Percentiles rank a stretch among this genome's conserved stretches.
These are phyloP conservation scores for Wickerhamomyces sydowiorum DNA, from an alignment of 805 yeast species.

Conservation along the genomic window DNA sequence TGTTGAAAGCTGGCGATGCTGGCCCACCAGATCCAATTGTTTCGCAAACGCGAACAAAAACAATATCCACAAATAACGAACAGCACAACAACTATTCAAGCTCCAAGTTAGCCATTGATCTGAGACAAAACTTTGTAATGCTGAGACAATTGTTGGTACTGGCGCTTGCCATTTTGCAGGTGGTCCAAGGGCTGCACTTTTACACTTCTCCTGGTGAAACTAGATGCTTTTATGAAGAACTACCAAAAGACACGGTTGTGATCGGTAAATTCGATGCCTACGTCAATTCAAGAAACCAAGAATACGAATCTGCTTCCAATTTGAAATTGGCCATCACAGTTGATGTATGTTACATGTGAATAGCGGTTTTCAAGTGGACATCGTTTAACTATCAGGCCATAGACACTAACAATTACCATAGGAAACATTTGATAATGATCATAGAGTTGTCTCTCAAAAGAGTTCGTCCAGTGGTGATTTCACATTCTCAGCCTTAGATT, in stretches of 20 bases:
- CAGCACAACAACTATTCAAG: not conserved
- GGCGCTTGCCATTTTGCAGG: constrained; percentile 1
- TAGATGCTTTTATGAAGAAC: constrained; percentile 79
- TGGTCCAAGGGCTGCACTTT: constrained; percentile 47
- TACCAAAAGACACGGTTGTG: constrained; percentile 72
- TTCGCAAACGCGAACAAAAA: too few species aligned
- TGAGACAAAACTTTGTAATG: not conserved
- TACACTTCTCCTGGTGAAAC: constrained; percentile 72
- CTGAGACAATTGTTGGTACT: not conserved
- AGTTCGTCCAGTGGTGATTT: constrained; percentile 59
- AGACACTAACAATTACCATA: constrained; percentile 24
- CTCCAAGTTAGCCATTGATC: too few species aligned
- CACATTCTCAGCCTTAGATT: constrained; percentile 74
- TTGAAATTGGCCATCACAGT: constrained; percentile 64
- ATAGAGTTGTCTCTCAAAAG: constrained; percentile 67
- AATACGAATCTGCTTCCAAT: constrained; percentile 47
- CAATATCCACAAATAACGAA: too few species aligned
- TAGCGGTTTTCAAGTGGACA: constrained; percentile 1
- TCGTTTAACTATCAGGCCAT: too few species aligned
- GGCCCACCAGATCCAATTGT: too few species aligned
- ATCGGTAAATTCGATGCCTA: constrained; percentile 72
- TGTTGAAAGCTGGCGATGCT: too few species aligned
- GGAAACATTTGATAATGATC: constrained; percentile 79
- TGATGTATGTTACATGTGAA: constrained; percentile 35
- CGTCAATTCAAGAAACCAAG: constrained; percentile 42